Evolutionary conservation across 768 basidiomycete species (phyloP), one percentile per base, ranked within the genome.

Genomic region (Amanita jacksonii): DNA sequence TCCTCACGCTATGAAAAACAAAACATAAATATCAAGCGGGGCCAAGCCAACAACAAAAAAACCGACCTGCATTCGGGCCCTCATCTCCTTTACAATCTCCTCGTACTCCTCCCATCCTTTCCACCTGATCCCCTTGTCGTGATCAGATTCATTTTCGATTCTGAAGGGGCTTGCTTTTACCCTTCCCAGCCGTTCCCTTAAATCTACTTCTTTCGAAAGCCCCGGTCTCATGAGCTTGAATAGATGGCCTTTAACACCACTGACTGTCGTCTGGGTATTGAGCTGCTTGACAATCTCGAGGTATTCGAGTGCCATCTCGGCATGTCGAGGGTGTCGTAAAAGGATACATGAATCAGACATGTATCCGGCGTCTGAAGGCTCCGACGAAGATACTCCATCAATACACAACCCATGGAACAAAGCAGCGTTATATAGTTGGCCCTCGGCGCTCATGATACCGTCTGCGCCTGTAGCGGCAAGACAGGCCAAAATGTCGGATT

Each of bases 391-490:
- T n/a, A n/a, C n/a, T n/a, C n/a, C n/a, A n/a, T n/a, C n/a, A n/a
- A n/a, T n/a, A n/a, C n/a, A n/a, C n/a, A 63, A 57, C 27, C 55
- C 65, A 10, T 63, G 62, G 52, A 88, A 97, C 9, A 97, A 57
- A 0, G 90, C 80, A 0, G 88, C 84, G 55, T 99, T 97, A 59
- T 96, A 96, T 0, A 99, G 68, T 50, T 93, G 82, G 0, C 89
- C 93, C 64, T 96, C 96, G 1, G 93, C 96, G 33, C 79, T 82
- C 92, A 97, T 96, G 46, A 98, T 81, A 0, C 79, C 94, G 54
- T 96, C 91, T 5, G 79, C 84, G 10, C 91, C 89, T 0, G 96
- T 99, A 38, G 76, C 75, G 18, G 74, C 72, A 24, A 99, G 64
- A 60, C 92, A 97, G 8, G 68, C 65, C 40, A 73, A 70, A 37